Evolutionary conservation across 768 basidiomycete species (phyloP), one percentile per base, ranked within the genome.

Genomic region (Phaeolepiota aurea): DNA sequence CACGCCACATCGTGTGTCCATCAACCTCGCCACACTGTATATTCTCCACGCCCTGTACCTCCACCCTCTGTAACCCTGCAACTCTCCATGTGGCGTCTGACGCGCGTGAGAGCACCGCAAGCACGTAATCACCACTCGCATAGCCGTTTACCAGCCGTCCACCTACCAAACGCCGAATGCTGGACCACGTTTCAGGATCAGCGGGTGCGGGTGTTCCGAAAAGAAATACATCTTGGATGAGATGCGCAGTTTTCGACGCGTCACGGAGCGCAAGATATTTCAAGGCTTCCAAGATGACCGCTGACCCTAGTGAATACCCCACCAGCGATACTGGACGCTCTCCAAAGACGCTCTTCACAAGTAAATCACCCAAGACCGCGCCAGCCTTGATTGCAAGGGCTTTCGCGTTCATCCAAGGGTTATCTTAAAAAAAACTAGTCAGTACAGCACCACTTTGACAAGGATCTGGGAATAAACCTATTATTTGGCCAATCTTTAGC

Each of bases 91-190:
- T 68, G 21, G 59, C 60, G 43, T 64, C 60, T 2, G 72, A 67
- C 19, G 64, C 59, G 31, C 76, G 65, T 13, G 66, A 69, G 11
- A 78, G 59, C 16, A 77, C 63, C 10, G 69, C 74, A 36, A 79
- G 61, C 18, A 78, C 64, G 52, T 76, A 78, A 49, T 78, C 76
- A 22, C 69, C 54, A 41, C 48, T 54, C 13, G 68, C 63, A 52
- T 74, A 77, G 3, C 71, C 74, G 49, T 79, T 78, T 16, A 77
- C 71, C 5, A 77, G 50, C 25, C 76, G 57, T 11, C 76, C 76
- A 4, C 68, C 55, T 9, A 70, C 72, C 31, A 77, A 56, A 4
- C 74, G 59, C 2, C 76, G 64, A 14, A 71, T 61, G 20, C 64
- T 56, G 1, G 68, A 43, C 77, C 77, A 79, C 10, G 58, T 47